Evolutionary conservation across 352 stramenopile species (phyloP).

Genomic region (Lagenidium giganteum): DNA sequence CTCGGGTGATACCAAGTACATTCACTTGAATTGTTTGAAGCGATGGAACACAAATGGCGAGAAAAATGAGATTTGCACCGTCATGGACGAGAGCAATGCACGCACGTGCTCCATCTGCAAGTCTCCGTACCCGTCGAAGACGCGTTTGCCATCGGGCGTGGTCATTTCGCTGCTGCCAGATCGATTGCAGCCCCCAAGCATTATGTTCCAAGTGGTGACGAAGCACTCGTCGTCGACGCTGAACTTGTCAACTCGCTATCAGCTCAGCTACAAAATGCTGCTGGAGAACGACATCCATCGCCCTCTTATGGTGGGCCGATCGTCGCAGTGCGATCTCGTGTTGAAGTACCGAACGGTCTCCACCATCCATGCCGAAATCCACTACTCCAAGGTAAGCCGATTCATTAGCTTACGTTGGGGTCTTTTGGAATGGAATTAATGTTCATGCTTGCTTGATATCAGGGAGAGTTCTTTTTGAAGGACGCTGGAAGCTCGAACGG

Average conservation of each 20-base stretch:
- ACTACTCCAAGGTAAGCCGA: constrained; percentile 72
- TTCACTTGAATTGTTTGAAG: constrained; percentile 94
- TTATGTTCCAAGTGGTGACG: constrained; percentile 87
- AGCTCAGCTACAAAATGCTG: constrained; percentile 89
- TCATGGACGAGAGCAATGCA: constrained; percentile 79
- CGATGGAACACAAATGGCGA: constrained; percentile 92
- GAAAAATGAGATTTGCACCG: constrained; percentile 87
- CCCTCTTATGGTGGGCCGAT: constrained; percentile 89
- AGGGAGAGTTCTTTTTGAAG: constrained; percentile 92
- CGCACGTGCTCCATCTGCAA: constrained; percentile 87
- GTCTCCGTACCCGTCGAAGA: constrained; percentile 78
- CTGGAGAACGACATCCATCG: constrained; percentile 90
- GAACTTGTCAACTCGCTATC: constrained; percentile 81
- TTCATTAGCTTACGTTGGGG: too few relatives aligned
- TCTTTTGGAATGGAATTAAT: not conserved
- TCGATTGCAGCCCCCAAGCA: constrained; percentile 65
- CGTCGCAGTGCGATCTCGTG: constrained; percentile 92
- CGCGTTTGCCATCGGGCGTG: constrained; percentile 61
- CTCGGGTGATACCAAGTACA: constrained; percentile 93
- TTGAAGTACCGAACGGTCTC: constrained; percentile 95
- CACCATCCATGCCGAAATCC: constrained; percentile 91
- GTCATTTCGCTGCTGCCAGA: constrained; percentile 74
- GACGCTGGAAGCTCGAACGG: constrained; percentile 93
- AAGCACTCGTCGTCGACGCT: constrained; percentile 83
- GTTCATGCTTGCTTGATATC: not conserved